phyloP scores from a whole-genome alignment of 805 yeast species.

The Metschnikowia peoriensis region DNA sequence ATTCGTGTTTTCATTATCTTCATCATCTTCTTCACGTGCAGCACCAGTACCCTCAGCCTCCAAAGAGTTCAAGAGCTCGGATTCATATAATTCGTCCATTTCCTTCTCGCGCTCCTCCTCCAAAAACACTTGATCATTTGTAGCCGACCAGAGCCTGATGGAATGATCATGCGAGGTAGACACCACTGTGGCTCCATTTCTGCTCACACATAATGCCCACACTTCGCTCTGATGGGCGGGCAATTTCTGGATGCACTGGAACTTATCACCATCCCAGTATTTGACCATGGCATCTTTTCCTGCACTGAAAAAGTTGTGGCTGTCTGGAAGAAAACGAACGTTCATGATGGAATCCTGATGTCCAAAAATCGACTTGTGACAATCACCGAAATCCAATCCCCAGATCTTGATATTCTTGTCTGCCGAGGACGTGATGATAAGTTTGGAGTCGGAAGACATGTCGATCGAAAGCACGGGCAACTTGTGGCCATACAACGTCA shows the following conservation, averaged over 20 bases:
- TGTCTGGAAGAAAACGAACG: slow-evolving; percentile 78
- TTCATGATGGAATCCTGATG: slow-evolving; percentile 95
- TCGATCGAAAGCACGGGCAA: slow-evolving; percentile 92
- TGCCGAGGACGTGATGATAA: slow-evolving; percentile 90
- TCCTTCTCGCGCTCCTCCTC: slow-evolving; percentile 97
- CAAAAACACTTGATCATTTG: slow-evolving; percentile 91
- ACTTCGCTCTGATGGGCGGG: slow-evolving; percentile 86
- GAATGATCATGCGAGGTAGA: slow-evolving; percentile 93
- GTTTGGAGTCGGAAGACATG: slow-evolving; percentile 82
- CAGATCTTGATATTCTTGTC: slow-evolving; percentile 96
- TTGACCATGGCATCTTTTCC: slow-evolving; percentile 87
- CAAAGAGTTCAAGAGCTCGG: slow-evolving; percentile 67
- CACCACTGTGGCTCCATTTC: slow-evolving; percentile 67
- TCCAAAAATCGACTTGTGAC: slow-evolving; percentile 94
- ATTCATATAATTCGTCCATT: slow-evolving; percentile 87
- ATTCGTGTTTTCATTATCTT: slow-evolving; percentile 33
- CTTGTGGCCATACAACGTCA: slow-evolving; percentile 93
- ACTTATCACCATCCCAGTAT: slow-evolving; percentile 98
- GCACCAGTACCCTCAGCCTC: slow-evolving; percentile 48
- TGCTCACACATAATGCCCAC: slow-evolving; percentile 84
- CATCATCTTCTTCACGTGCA: slow-evolving; percentile 22
- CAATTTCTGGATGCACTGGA: slow-evolving; percentile 86
- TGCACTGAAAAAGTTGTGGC: slow-evolving; percentile 85
- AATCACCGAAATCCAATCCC: slow-evolving; percentile 99
- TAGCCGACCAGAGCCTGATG: slow-evolving; percentile 88